Evolutionary conservation across 305 asterid species (phyloP), one percentile per base, ranked within the genome.

Genomic region (Salvia sclarea): DNA sequence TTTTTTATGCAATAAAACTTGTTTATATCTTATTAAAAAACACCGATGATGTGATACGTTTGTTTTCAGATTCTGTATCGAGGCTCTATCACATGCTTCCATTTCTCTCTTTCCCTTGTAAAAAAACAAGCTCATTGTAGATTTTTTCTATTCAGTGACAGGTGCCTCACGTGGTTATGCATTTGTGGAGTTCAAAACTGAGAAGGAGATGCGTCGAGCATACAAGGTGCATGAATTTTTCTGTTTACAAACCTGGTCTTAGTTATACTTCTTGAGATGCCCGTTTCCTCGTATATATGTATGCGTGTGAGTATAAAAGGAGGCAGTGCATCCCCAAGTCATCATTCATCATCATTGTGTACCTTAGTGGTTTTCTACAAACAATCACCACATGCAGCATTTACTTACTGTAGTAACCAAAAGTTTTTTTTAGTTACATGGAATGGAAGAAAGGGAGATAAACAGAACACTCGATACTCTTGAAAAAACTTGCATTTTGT

Each of bases 141-240:
- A 64, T 47, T 68, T 20, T 43, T 66, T 71, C 18, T 45, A 49
- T 76, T 74, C 85, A 91, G 98, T 91, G 69, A 90, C 98, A 7
- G 96, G 97, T 45, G 98, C 97, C 61, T 93, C 97, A 20, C 78
- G 96, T 40, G 97, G 97, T 55, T 90, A 93, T 81, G 98, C 87
- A 56, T 93, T 93, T 76, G 95, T 93, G 49, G 96, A 90, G 77
- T 93, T 91, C 71, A 90, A 93, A 81, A 84, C 89, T 2, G 95
- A 85, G 74, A 90, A 80, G 70, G 97, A 93, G 69, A 90, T 88
- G 98, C 80, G 77, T 13, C 83, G 91, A 78, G 98, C 98, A 8
- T 93, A 88, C 77, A 82, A 79, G 95, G 97, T 88, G 57, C 76
- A 53, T 47, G 22, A 66, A 22, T 25, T 60, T 50, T 67, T 12